Evolutionary conservation across 192 early-diverging fungal species (phyloP).

Genomic region (Backusella parvicylindrica): DNA sequence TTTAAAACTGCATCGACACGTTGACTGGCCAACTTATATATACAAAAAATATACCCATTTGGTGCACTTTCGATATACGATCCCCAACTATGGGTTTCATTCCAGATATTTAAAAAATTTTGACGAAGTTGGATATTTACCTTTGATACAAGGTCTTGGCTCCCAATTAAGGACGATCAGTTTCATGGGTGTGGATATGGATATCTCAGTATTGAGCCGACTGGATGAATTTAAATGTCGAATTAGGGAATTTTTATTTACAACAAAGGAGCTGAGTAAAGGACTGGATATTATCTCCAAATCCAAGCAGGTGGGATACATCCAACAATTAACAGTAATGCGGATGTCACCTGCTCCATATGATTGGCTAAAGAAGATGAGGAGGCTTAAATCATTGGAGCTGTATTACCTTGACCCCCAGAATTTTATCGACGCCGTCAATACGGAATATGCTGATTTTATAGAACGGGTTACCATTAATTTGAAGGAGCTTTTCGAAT

Average conservation of each 20-base stretch:
- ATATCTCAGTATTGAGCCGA: neutral
- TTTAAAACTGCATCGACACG: neutral
- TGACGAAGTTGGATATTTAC: neutral
- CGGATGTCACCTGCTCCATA: neutral
- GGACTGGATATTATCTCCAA: neutral
- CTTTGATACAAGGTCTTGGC: neutral
- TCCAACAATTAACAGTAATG: neutral
- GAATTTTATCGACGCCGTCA: neutral
- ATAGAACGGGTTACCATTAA: neutral
- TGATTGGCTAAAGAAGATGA: neutral
- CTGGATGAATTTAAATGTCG: neutral
- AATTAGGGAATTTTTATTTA: neutral
- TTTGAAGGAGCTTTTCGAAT: neutral
- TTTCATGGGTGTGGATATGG: neutral
- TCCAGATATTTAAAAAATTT: neutral
- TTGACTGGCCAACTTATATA: neutral
- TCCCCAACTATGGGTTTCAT: neutral
- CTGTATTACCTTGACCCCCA: neutral
- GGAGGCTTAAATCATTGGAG: neutral
- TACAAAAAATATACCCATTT: neutral
- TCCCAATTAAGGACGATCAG: neutral
- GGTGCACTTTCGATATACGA: neutral
- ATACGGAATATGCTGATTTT: neutral
- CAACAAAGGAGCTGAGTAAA: neutral
- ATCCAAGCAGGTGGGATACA: neutral